Percentiles rank a stretch among this genome's conserved stretches.
phyloP scores from a whole-genome alignment of 495 filamentous ascomycete genomes.

The Aspergillus cavernicola region DNA sequence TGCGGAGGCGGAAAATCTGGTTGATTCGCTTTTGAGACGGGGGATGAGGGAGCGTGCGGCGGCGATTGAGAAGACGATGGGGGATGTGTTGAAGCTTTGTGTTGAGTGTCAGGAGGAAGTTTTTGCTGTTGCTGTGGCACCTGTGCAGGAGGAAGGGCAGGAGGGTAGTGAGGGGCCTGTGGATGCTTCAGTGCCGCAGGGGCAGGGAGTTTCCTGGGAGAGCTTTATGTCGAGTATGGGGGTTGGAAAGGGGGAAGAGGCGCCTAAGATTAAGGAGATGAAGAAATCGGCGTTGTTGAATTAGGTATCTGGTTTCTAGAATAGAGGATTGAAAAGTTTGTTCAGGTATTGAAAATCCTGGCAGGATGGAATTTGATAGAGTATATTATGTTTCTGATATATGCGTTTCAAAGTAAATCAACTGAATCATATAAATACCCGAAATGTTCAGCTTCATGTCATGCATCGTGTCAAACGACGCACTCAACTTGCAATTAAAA shows the following conservation, averaged over 20 bases:
- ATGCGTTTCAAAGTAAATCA: background rate
- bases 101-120: conserved; percentile 60
- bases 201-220: conserved; percentile 40
- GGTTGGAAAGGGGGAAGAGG: conserved; percentile 25
- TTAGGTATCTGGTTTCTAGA: conserved; percentile 10
- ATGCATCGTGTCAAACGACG: conserved; percentile 9
- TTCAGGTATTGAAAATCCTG: background rate
- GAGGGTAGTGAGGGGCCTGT: conserved; percentile 12
- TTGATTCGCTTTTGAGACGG: conserved; percentile 70
- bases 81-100: conserved; percentile 68
- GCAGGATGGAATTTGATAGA: too few relatives aligned
- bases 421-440: conserved; percentile 2
- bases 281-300: conserved; percentile 55
- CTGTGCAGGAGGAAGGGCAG: conserved; percentile 12
- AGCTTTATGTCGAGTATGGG: conserved; percentile 30
- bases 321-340: background rate
- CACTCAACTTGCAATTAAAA: background rate
- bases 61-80: conserved; percentile 68
- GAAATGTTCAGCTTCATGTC: background rate
- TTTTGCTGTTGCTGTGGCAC: conserved; percentile 41
- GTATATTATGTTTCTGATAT: background rate
- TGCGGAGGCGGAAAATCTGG: conserved; percentile 64
- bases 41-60: conserved; percentile 83
- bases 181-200: conserved; percentile 26
- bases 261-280: conserved; percentile 43